A percentile compares a stretch with the other conserved stretches of the same genome.
Evolutionary conservation across 345 rosid species (phyloP).

Genomic region (Erodium maritimum): DNA sequence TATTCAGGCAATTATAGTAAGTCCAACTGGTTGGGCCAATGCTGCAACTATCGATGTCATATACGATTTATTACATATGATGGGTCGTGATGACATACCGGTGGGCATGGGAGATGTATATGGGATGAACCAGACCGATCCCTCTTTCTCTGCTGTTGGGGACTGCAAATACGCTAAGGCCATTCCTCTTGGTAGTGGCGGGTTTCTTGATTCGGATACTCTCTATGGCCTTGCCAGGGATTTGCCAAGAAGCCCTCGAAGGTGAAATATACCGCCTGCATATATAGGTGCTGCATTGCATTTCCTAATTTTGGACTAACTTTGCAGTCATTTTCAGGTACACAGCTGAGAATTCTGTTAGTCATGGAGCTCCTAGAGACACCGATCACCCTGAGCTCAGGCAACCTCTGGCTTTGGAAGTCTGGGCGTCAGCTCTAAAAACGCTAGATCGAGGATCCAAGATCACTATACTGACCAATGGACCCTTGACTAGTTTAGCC

Average conservation of each 20-base stretch:
- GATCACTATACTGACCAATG: constrained; percentile 62
- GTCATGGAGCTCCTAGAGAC: constrained; percentile 56
- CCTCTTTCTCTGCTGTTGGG: constrained; percentile 36
- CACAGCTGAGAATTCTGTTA: constrained; percentile 60
- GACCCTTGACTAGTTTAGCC: constrained; percentile 77
- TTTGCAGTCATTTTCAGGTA: constrained; percentile 29
- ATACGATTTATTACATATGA: constrained; percentile 89
- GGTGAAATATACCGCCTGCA: constrained; percentile 38
- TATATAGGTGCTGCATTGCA: too few species aligned
- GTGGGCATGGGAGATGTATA: constrained; percentile 69
- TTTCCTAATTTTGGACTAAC: constrained; percentile 3
- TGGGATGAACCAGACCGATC: constrained; percentile 62
- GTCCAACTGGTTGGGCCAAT: constrained; percentile 92
- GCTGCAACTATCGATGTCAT: constrained; percentile 78
- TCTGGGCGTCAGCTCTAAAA: constrained; percentile 43
- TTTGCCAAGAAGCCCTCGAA: constrained; percentile 75
- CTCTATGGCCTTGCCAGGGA: constrained; percentile 77
- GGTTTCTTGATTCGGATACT: constrained; percentile 78
- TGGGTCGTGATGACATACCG: constrained; percentile 93
- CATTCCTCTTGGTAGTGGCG: constrained; percentile 76
- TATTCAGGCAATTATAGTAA: constrained; percentile 64
- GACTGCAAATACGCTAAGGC: constrained; percentile 64
- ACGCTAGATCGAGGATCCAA: constrained; percentile 33
- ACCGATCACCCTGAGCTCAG: constrained; percentile 61
- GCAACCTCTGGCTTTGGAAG: constrained; percentile 61